phyloP scores from a whole-genome alignment of 257 asterid species.

The Lithospermum erythrorhizon region DNA sequence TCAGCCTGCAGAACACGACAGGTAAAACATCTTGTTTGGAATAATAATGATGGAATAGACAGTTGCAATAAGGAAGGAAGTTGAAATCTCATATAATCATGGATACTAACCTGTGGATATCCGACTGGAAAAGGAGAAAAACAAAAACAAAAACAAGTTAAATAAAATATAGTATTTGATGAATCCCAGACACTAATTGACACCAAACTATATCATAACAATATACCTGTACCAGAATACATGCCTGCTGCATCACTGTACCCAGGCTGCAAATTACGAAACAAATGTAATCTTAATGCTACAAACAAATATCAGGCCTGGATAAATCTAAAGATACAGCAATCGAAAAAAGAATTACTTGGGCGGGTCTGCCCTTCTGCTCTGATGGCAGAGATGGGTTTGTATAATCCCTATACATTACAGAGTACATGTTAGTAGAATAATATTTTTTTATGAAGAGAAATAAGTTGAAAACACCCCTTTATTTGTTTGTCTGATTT shows the following conservation, averaged over 20 bases:
- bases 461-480: neutral
- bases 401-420: slow-evolving; percentile 74
- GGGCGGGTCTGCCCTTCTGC: slow-evolving; percentile 88
- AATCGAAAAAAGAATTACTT: slow-evolving; percentile 31
- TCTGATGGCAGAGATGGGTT: slow-evolving; percentile 93
- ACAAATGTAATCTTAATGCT: neutral
- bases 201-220: neutral
- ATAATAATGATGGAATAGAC: neutral
- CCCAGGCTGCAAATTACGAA: slow-evolving; percentile 43
- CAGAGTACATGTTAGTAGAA: slow-evolving; percentile 20
- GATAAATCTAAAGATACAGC: neutral
- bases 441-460: neutral
- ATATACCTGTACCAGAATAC: slow-evolving; percentile 21
- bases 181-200: neutral
- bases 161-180: slow-evolving; percentile 1
- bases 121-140: slow-evolving; percentile 45
- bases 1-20: slow-evolving; percentile 40
- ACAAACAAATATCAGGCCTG: neutral
- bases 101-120: slow-evolving; percentile 74
- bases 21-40: neutral
- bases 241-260: slow-evolving; percentile 70
- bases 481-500: too few relatives aligned
- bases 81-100: slow-evolving; percentile 2
- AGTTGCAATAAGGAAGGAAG: neutral
- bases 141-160: slow-evolving; percentile 14